Conservation (phyloP, 768 basidiomycete species). For the Tephrocybe sp. region DNA sequence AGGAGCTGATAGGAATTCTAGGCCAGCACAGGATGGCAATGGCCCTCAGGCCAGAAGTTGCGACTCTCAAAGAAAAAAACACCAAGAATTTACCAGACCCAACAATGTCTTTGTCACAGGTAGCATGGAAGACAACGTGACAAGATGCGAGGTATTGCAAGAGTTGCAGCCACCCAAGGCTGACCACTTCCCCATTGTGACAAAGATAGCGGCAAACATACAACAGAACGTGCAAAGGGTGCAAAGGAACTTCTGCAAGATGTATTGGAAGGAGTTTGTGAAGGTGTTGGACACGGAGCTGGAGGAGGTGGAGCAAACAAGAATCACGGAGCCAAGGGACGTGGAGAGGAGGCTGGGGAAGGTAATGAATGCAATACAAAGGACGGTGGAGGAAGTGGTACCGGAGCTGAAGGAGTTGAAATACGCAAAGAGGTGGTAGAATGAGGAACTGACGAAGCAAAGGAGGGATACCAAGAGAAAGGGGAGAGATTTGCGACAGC, state of each 20-base stretch:
- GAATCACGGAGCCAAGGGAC: neutral
- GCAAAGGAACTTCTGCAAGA: too few species aligned
- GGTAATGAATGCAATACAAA: neutral
- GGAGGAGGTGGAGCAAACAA: neutral
- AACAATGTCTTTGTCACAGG: constrained; percentile 42
- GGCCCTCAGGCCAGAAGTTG: constrained; percentile 33
- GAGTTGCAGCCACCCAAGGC: neutral
- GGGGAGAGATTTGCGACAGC: too few species aligned
- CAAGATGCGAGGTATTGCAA: neutral
- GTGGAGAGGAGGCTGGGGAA: neutral
- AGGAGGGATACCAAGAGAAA: neutral
- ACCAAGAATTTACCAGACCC: constrained; percentile 34
- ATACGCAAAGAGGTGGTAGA: constrained; percentile 1
- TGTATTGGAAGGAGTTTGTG: too few species aligned
- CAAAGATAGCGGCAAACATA: too few species aligned
- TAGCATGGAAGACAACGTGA: neutral
- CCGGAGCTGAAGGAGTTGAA: neutral
- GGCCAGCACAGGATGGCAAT: constrained; percentile 29
- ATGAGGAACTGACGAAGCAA: neutral
- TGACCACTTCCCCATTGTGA: neutral
- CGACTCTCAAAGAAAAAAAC: too few species aligned
- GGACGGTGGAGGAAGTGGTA: neutral
- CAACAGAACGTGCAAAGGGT: too few species aligned
- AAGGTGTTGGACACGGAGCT: neutral
- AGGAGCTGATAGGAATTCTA: constrained; percentile 26